Base-by-base conservation (phyloP, 1,139 yeast species). In the Kluyveromyces sp. region DNA sequence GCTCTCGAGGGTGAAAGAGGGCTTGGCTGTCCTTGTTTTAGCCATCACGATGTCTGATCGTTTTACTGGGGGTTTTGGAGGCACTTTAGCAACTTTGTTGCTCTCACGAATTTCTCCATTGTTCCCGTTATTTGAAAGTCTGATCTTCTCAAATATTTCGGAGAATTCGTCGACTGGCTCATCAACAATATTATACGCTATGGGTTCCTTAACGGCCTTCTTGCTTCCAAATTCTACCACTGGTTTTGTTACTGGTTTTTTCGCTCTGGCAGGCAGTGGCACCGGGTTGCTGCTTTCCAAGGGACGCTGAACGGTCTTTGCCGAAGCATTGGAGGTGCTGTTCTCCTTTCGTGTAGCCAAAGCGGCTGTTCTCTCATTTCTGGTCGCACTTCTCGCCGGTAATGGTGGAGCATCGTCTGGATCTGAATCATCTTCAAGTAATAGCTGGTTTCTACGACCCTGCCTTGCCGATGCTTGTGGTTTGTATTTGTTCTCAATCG, bases 11-110 rank as follows among this genome's bases (percentile, higher is more conserved):
- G 26, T 4, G 11, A 15, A 12, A 12, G 18, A 22, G 13, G 31
- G 39, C 16, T 20, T 35, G 6, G 37, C 4, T 12, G 39, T 13
- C 11, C 44, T 46, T 13, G 49, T 39, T 17, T 46, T 52, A n/a
- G 43, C 40, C 11, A 22, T 7, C 2, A 12, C 7, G 3, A 35
- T 12, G 9, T 25, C 31, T 7, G 39, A 15, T 22, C 28, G 20
- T 15, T 35, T 35, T 35, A 30, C 31, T 11, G 38, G 39, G 13
- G 26, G 26, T 13, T 35, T 35, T 12, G 39, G 39, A 20, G 39
- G 31, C 4, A 25, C 31, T 15, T 35, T 35, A 4, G 2, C 9
- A 4, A 11, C 4, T 13, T 1, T 15, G 3, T n/a, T 25, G 17
- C n/a, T 25, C 8, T n/a, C 15, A 3, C 13, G 4, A 12, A 30